Conservation (phyloP, 2,329 filamentous ascomycete species). For the Nemania sp. region DNA sequence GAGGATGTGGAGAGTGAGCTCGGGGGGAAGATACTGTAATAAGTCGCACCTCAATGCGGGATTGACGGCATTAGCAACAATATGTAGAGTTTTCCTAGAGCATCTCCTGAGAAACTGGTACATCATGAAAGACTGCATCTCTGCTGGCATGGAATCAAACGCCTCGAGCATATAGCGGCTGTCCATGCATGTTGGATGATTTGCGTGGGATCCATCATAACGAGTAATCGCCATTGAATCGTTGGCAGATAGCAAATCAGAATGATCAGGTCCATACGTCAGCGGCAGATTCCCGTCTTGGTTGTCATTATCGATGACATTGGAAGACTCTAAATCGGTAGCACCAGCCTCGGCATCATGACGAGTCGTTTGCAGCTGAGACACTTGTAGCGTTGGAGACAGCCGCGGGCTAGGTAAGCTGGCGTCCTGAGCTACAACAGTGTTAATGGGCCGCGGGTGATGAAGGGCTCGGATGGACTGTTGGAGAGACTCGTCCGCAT, state of each 20-base stretch:
- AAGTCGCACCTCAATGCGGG: constrained; percentile 96
- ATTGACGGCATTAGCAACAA: constrained; percentile 88
- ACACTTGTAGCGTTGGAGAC: constrained; percentile 84
- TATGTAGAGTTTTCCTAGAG: constrained; percentile 82
- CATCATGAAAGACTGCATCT: constrained; percentile 95
- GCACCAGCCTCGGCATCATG: constrained; percentile 48
- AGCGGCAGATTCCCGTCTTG: constrained; percentile 47
- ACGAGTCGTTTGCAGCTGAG: constrained; percentile 50
- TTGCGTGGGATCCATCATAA: constrained; percentile 36
- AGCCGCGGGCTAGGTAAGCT: constrained; percentile 93
- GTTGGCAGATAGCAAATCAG: constrained; percentile 32
- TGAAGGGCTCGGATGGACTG: constrained; percentile 51
- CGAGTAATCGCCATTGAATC: constrained; percentile 30
- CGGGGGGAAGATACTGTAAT: constrained; percentile 77
- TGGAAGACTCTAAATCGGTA: constrained; percentile 44
- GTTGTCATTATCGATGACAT: constrained; percentile 45
- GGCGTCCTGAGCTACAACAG: constrained; percentile 78
- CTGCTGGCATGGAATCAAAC: constrained; percentile 87
- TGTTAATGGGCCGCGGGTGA: constrained; percentile 62
- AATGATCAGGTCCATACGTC: constrained; percentile 39
- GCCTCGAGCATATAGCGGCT: constrained; percentile 85
- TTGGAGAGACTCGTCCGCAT: constrained; percentile 54
- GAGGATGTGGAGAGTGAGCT: constrained; percentile 85
- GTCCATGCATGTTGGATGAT: constrained; percentile 63
- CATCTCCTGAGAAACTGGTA: constrained; percentile 91